Percentiles rank a stretch among this genome's conserved stretches.
phyloP scores from a whole-genome alignment of 2,329 filamentous ascomycete species.

The Didymellaceae sp. region DNA sequence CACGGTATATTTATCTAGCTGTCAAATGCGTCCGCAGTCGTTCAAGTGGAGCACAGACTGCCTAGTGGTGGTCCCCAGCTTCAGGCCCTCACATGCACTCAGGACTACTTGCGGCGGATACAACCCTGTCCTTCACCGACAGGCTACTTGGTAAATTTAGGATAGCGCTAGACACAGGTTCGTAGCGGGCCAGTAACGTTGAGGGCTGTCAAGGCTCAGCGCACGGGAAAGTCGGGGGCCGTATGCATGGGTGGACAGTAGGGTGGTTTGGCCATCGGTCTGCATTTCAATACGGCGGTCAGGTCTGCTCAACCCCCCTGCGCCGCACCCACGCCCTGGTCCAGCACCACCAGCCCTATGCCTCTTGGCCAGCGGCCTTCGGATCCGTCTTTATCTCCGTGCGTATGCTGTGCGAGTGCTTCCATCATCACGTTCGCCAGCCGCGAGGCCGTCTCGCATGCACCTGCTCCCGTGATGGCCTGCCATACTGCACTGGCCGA shows the following conservation, averaged over 20 bases:
- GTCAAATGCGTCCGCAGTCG: slow-evolving; percentile 34
- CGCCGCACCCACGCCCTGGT: slow-evolving; percentile 10
- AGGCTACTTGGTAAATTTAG: slow-evolving; percentile 41
- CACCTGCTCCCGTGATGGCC: slow-evolving; percentile 1
- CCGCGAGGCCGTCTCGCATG: slow-evolving; percentile 1
- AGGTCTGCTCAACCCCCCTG: slow-evolving; percentile 23
- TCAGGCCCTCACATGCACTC: slow-evolving; percentile 39
- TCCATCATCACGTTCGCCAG: slow-evolving; percentile 9
- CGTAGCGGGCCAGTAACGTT: slow-evolving; percentile 37
- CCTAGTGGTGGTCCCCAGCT: slow-evolving; percentile 39
- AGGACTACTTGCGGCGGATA: slow-evolving; percentile 32
- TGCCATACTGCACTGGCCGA: not conserved
- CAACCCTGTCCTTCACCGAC: slow-evolving; percentile 41
- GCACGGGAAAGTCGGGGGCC: slow-evolving; percentile 32
- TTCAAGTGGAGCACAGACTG: slow-evolving; percentile 37
- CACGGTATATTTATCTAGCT: slow-evolving; percentile 41
- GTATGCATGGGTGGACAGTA: slow-evolving; percentile 26
- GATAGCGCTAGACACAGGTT: slow-evolving; percentile 35
- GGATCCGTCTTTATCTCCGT: slow-evolving; percentile 32
- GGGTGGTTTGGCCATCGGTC: slow-evolving; percentile 23
- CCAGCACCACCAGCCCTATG: slow-evolving; percentile 31
- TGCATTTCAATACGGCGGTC: slow-evolving; percentile 34
- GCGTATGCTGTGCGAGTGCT: slow-evolving; percentile 16
- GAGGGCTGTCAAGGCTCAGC: slow-evolving; percentile 29
- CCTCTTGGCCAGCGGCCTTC: slow-evolving; percentile 26